Base-by-base conservation (phyloP, 192 early-diverging fungal species). In the Coemansia sp. region DNA sequence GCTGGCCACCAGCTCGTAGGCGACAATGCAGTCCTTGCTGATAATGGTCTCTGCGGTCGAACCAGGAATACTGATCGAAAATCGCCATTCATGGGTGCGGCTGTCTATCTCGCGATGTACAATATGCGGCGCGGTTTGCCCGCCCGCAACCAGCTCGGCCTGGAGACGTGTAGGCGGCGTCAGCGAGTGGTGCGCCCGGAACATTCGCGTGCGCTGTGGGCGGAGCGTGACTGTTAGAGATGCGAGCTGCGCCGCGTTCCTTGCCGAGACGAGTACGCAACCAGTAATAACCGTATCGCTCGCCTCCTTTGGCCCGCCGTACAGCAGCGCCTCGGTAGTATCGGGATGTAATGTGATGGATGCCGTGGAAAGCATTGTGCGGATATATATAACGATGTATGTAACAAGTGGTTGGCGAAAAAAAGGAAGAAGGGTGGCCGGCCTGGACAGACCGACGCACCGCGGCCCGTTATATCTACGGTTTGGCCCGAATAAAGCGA, bases 1-100 rank as follows among this genome's bases (percentile, higher is more conserved):
- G 16, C 57, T 42, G 16, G 60, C 67, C 40, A 64, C 29, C 17
- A 71, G 28, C 51, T 71, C 67, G 34, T 71, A 71, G 1, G 67
- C 67, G 1, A 71, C 59, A 40, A 51, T 59, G 31, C 40, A 41
- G 17, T 35, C 47, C 13, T 28, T 30, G 23, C 49, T 47, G 27
- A 38, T 64, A 6, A 63, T 44, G 0, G 67, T 64, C 34, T 71
- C 67, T 18, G 60, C 60, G 13, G 45, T 59, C 19, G 49, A 23
- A 33, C 67, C 67, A 0, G 67, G 67, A 11, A 63, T 28, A 14
- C 36, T 22, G 19, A 71, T 59, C 1, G 51, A 55, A 32, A 71
- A 71, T 4, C 28, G 51, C 67, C 67, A 71, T 25, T 63, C 60
- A 44, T 52, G 67, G 9, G 38, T 38, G 10, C 45, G 52, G 41